Evolutionary conservation across 2,329 filamentous ascomycete species (phyloP), one percentile per base, ranked within the genome.

Genomic region (Emydomyces testavorans): DNA sequence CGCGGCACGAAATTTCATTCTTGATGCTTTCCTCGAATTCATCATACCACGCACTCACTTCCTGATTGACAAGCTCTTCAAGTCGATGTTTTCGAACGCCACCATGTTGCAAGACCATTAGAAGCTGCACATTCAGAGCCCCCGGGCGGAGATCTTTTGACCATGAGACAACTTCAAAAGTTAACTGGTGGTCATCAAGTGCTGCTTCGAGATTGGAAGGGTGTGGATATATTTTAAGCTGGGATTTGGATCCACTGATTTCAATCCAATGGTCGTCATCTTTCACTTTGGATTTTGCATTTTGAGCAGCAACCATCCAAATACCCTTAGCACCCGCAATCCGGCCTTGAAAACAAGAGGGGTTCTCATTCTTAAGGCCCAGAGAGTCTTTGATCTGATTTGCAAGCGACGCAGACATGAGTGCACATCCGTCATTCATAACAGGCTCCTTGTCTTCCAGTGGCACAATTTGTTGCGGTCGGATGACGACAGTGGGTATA

Each of bases 261-360:
- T 76, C 63, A 18, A 82, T 76, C 74, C 76, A 79, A 7, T 69
- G 61, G 2, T 61, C 31, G 59, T 18, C 64, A n/a, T n/a, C n/a
- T n/a, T n/a, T n/a, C n/a, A n/a, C n/a, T 56, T 68, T 44, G 20
- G 44, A 34, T 21, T 15, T 46, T 16, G 31, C 52, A 29, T 59
- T 65, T 56, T 49, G 61, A 54, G 64, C 58, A 47, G 73, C 74
- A 1, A 78, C 65, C 59, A 77, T 74, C 78, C 78, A 80, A 4
- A 81, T 55, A 1, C 78, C 78, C 59, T 82, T 82, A 0, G 75
- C 74, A 1, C 78, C 77, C 15, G 68, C 71, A 48, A 80, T 76
- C 4, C 78, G 67, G 6, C 66, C 77, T 60, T 82, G 78, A 21
- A 77, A 74, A 2, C 64, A 69, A 46, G 72, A 73, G 0, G 75